These are phyloP conservation scores for Trichoderma aggressivum DNA, from an alignment of 2,329 filamentous ascomycete genomes.

Conservation along the genomic window DNA sequence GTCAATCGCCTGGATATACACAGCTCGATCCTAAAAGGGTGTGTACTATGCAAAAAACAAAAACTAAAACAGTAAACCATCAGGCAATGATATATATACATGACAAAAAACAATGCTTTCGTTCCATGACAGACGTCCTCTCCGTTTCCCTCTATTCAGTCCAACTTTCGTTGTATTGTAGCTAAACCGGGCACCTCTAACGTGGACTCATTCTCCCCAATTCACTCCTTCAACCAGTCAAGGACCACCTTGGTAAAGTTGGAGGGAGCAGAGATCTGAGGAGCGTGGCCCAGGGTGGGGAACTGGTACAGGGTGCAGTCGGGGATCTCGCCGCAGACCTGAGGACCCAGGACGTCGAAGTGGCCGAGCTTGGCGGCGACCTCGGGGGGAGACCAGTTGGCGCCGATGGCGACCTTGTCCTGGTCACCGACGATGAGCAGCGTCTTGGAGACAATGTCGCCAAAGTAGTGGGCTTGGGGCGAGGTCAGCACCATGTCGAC, in stretches of 20 bases:
- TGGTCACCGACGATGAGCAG: slow-evolving; percentile 49
- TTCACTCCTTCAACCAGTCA: slow-evolving; percentile 37
- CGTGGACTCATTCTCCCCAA: not conserved
- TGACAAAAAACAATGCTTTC: not conserved
- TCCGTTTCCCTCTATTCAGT: not conserved
- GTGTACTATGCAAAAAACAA: not conserved
- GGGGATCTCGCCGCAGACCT: slow-evolving; percentile 42
- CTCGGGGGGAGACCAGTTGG: slow-evolving; percentile 46
- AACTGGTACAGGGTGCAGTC: slow-evolving; percentile 46
- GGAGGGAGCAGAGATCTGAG: slow-evolving; percentile 50
- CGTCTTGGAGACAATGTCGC: slow-evolving; percentile 42
- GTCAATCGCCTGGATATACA: not conserved
- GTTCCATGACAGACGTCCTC: not conserved
- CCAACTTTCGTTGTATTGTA: not conserved
- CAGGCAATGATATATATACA: not conserved
- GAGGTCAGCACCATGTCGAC: slow-evolving; percentile 56
- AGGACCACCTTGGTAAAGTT: slow-evolving; percentile 46
- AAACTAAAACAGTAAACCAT: not conserved
- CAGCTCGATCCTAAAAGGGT: not conserved
- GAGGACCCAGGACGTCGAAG: slow-evolving; percentile 48
- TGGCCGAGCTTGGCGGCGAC: slow-evolving; percentile 46
- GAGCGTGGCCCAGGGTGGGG: slow-evolving; percentile 48
- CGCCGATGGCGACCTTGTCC: slow-evolving; percentile 54
- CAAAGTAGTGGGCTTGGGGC: slow-evolving; percentile 49
- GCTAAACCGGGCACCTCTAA: not conserved